These are phyloP conservation scores for Penicillium digitatum DNA, from an alignment of 2,329 filamentous ascomycete genomes.

Conservation along the genomic window DNA sequence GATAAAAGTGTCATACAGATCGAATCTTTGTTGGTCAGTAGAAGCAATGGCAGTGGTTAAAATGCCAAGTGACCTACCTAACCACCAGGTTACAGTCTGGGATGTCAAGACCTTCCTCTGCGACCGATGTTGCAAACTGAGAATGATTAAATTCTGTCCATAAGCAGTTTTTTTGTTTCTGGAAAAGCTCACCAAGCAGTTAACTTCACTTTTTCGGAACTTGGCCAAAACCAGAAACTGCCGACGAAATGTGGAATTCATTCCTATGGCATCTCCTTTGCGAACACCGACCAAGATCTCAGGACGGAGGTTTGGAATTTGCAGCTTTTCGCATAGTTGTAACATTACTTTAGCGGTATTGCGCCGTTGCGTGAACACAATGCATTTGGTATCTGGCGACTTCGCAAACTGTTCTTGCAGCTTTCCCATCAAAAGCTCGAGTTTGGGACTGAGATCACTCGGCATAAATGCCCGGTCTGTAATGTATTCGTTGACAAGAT, in stretches of 20 bases:
- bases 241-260: slow-evolving; percentile 64
- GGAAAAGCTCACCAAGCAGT: slow-evolving; percentile 12
- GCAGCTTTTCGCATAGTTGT: slow-evolving; percentile 61
- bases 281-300: slow-evolving; percentile 63
- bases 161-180: neutral
- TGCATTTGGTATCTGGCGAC: slow-evolving; percentile 62
- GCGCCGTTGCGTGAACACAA: slow-evolving; percentile 79
- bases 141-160: neutral
- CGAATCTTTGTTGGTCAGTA: slow-evolving; percentile 58
- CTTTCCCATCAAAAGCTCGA: slow-evolving; percentile 58
- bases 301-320: slow-evolving; percentile 56
- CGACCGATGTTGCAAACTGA: slow-evolving; percentile 60
- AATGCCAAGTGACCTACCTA: slow-evolving; percentile 29
- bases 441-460: slow-evolving; percentile 66
- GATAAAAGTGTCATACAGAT: slow-evolving; percentile 84
- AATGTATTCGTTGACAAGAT: slow-evolving; percentile 52
- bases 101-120: slow-evolving; percentile 64
- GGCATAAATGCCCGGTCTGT: slow-evolving; percentile 42
- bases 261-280: slow-evolving; percentile 50
- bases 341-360: slow-evolving; percentile 71
- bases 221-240: slow-evolving; percentile 70
- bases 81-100: slow-evolving; percentile 64
- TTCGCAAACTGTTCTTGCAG: slow-evolving; percentile 61
- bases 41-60: neutral
- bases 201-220: slow-evolving; percentile 49